Evolutionary conservation across 768 basidiomycete genomes (phyloP).

Genomic region (Flagelloscypha sp.): DNA sequence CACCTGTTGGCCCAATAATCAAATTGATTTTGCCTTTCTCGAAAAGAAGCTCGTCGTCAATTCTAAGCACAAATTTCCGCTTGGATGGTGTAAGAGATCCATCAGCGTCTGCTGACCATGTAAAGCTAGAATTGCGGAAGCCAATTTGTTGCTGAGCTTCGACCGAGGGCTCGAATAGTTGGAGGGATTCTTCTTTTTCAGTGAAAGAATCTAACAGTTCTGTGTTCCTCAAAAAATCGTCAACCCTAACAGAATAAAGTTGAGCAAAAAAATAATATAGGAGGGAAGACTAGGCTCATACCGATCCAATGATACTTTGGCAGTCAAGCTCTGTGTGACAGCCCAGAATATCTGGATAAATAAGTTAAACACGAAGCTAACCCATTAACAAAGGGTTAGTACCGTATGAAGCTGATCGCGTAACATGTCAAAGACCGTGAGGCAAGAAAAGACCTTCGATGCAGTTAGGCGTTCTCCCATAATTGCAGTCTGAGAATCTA

Average conservation of each 20-base stretch:
- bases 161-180: no score
- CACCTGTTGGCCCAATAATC: slow-evolving; percentile 52
- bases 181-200: slow-evolving; percentile 12
- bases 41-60: slow-evolving; percentile 51
- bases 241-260: background rate
- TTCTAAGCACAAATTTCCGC: slow-evolving; percentile 40
- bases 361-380: slow-evolving; percentile 6
- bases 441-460: slow-evolving; percentile 42
- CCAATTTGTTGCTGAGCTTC: slow-evolving; percentile 30
- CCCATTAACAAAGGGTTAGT: slow-evolving; percentile 19
- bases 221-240: slow-evolving; percentile 26
- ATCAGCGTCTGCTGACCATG: slow-evolving; percentile 39
- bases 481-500: slow-evolving; percentile 24
- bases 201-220: slow-evolving; percentile 39
- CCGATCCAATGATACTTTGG: slow-evolving; percentile 61
- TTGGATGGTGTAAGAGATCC: slow-evolving; percentile 31
- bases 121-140: slow-evolving; percentile 45
- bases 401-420: slow-evolving; percentile 39
- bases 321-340: slow-evolving; percentile 21
- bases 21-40: slow-evolving; percentile 44
- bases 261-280: slow-evolving; percentile 1
- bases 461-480: slow-evolving; percentile 33
- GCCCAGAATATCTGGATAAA: slow-evolving; percentile 13
- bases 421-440: slow-evolving; percentile 57
- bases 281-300: slow-evolving; percentile 14